These are phyloP conservation scores for Immersiporthe knoxdaviesiana DNA, from an alignment of 2,329 filamentous ascomycete genomes.

Conservation along the genomic window DNA sequence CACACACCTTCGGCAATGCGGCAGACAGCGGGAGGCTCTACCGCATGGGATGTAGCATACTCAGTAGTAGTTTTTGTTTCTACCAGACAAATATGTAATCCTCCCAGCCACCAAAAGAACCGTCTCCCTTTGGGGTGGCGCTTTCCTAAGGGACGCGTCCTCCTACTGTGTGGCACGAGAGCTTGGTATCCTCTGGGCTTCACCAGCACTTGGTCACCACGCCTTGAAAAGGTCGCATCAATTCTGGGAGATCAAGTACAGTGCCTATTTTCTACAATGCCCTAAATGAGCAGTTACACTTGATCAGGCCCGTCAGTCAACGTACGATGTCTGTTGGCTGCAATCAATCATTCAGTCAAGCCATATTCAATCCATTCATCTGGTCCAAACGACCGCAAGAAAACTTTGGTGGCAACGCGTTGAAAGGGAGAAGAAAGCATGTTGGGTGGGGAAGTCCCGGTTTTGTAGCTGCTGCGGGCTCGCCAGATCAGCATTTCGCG, in stretches of 20 bases:
- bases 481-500: conserved; percentile 14
- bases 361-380: no score
- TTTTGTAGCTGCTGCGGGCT: conserved; percentile 17
- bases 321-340: background rate
- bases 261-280: background rate
- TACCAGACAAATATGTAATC: background rate
- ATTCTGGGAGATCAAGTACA: background rate
- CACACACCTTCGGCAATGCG: background rate
- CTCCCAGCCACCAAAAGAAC: background rate
- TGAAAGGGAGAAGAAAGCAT: background rate
- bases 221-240: background rate
- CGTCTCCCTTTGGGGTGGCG: background rate
- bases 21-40: background rate
- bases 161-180: background rate
- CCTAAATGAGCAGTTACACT: background rate
- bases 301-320: background rate
- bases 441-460: conserved; percentile 9
- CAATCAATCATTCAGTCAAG: background rate
- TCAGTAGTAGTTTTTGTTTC: background rate
- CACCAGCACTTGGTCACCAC: background rate
- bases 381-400: background rate
- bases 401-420: background rate
- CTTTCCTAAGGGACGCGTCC: background rate
- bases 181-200: background rate
- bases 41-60: background rate